Evolutionary conservation across 257 asterid genomes (phyloP), one percentile per base, ranked within the genome.

Genomic region (Capsicum rhomboideum): DNA sequence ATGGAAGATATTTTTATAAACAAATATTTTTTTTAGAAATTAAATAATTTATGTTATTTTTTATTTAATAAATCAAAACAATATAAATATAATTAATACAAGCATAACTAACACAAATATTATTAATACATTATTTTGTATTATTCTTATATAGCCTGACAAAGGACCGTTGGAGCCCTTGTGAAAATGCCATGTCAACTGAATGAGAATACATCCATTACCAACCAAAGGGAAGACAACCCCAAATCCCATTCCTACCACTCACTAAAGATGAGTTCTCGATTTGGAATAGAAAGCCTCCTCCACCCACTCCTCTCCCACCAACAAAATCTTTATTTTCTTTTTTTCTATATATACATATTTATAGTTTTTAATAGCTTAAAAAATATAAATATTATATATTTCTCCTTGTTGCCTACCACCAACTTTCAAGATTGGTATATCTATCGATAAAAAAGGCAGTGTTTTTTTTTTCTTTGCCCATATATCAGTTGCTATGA

Each of bases 241-340:
- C 72, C 63, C 13, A 64, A 85, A 85, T 14, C 46, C 53, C 23
- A 63, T 34, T 5, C 40, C 89, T 79, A 90, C 99, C 98, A 95
- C 99, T 92, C 94, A 79, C 89, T 94, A 3, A 83, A 58, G 99
- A 95, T 91, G 91, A 91, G 87, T 85, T 74, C 82, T 89, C 88
- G 89, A 91, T 90, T 89, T 82, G 78, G 92, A 85, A 82, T 84
- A 86, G 91, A 86, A 87, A 91, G 79, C 90, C 94, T 95, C 98
- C 88, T 89, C 98, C 98, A 95, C 96, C 95, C 95, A 91, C 93
- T 86, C 77, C 56, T 23, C 82, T 83, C 89, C 89, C 89, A 87
- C 91, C 91, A 85, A 86, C 84, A 84, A 63, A 83, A 86, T 29
- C 82, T 53, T 40, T 66, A 66, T 50, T 78, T 14, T 52, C 0